phyloP scores from a whole-genome alignment of 2,329 filamentous ascomycete species.

The Knoxdaviesia proteae region DNA sequence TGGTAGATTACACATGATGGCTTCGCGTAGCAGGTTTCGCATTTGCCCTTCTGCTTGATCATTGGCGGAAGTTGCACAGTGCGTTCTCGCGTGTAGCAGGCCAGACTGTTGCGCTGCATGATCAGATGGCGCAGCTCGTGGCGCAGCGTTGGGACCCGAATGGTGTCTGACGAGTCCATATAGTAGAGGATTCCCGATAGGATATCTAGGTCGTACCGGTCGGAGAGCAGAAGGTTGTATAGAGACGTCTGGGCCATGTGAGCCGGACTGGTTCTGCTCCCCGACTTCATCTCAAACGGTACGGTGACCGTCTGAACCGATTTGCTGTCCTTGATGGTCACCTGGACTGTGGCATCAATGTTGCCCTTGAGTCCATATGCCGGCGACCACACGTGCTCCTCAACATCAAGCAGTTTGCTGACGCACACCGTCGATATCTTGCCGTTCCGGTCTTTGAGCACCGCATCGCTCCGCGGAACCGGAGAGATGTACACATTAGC shows the following conservation, averaged over 20 bases:
- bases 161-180: constrained; percentile 72
- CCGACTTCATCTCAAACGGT: constrained; percentile 90
- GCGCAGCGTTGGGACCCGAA: constrained; percentile 65
- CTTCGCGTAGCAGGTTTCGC: constrained; percentile 77
- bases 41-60: constrained; percentile 63
- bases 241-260: constrained; percentile 88
- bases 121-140: constrained; percentile 92
- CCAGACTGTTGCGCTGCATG: constrained; percentile 79
- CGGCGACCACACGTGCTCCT: constrained; percentile 96
- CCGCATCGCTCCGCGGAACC: constrained; percentile 27
- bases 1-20: constrained; percentile 85
- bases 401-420: constrained; percentile 84
- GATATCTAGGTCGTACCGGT: constrained; percentile 86
- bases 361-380: constrained; percentile 96
- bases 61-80: constrained; percentile 66
- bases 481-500: constrained; percentile 59
- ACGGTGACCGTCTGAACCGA: constrained; percentile 53
- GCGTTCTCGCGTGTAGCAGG: constrained; percentile 64
- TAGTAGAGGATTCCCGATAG: constrained; percentile 87
- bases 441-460: constrained; percentile 32
- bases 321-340: constrained; percentile 54
- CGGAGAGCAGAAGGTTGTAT: constrained; percentile 79
- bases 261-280: constrained; percentile 58
- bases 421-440: constrained; percentile 64
- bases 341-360: constrained; percentile 89